Percentiles rank a stretch among this genome's conserved stretches.
These are phyloP conservation scores for Lipomyces orientalis DNA, from an alignment of 805 yeast genomes.

Conservation along the genomic window DNA sequence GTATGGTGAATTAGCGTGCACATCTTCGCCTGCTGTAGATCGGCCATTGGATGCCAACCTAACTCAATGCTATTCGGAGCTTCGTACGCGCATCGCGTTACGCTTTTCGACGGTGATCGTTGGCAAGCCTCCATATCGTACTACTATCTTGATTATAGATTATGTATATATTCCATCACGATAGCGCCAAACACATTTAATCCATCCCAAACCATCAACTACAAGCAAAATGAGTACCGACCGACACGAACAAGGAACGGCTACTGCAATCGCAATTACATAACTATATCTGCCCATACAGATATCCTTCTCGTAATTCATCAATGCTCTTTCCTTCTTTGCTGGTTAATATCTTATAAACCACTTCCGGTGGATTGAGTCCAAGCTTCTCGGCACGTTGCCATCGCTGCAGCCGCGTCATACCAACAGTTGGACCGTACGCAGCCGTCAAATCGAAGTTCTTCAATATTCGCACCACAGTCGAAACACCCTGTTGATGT, in stretches of 20 bases:
- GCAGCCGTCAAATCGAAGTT: slow-evolving; percentile 45
- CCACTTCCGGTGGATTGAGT: slow-evolving; percentile 46
- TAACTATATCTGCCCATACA: slow-evolving; percentile 39
- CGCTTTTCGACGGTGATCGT: neutral
- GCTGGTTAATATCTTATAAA: slow-evolving; percentile 42
- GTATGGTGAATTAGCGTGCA: neutral
- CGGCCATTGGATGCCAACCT: neutral
- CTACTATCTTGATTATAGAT: neutral
- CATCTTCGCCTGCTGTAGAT: neutral
- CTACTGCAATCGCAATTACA: neutral
- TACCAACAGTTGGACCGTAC: slow-evolving; percentile 51
- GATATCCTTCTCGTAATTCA: slow-evolving; percentile 22
- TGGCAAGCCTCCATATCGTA: neutral
- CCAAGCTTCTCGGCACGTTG: slow-evolving; percentile 47
- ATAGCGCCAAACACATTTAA: neutral
- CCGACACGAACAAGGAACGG: neutral
- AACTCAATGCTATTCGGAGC: no score
- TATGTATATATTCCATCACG: neutral
- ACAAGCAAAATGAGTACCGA: neutral
- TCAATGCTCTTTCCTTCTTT: slow-evolving; percentile 30
- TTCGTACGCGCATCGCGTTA: no score
- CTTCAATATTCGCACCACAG: slow-evolving; percentile 44
- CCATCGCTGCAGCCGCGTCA: slow-evolving; percentile 49
- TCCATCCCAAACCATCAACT: neutral
- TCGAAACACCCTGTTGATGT: slow-evolving; percentile 43